These are phyloP conservation scores for Lyophyllum shimeji DNA, from an alignment of 768 basidiomycete genomes.

Conservation along the genomic window DNA sequence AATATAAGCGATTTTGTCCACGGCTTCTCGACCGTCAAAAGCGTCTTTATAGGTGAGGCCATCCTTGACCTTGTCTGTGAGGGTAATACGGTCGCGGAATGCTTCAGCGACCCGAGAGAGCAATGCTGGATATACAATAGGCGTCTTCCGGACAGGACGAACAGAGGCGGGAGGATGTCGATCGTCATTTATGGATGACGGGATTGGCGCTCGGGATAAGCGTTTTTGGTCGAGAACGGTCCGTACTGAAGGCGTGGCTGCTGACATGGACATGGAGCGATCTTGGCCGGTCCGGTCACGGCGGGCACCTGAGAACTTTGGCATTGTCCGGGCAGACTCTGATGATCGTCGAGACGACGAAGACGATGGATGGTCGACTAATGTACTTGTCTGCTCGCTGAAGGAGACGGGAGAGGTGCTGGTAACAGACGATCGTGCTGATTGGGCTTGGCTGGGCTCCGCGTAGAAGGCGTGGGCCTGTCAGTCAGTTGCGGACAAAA, in stretches of 20 bases:
- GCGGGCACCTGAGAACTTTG: slow-evolving; percentile 46
- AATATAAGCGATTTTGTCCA: slow-evolving; percentile 95
- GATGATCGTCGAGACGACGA: slow-evolving; percentile 57
- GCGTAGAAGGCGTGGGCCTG: slow-evolving; percentile 56
- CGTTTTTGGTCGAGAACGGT: slow-evolving; percentile 41
- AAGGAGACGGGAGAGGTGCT: slow-evolving; percentile 44
- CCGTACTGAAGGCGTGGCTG: slow-evolving; percentile 51
- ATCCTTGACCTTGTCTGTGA: slow-evolving; percentile 87
- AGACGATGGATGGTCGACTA: slow-evolving; percentile 20
- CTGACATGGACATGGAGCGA: slow-evolving; percentile 77
- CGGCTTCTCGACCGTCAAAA: slow-evolving; percentile 96
- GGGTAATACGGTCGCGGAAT: slow-evolving; percentile 78
- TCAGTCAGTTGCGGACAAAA: slow-evolving; percentile 12
- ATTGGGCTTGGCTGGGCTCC: slow-evolving; percentile 46
- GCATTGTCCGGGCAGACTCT: slow-evolving; percentile 66
- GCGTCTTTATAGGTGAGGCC: slow-evolving; percentile 95
- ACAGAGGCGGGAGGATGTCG: slow-evolving; percentile 39
- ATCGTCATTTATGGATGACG: slow-evolving; percentile 36
- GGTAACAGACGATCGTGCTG: slow-evolving; percentile 40
- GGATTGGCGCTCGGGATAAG: slow-evolving; percentile 31
- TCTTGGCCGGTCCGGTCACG: slow-evolving; percentile 65
- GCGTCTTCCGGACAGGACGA: slow-evolving; percentile 53
- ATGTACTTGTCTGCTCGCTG: slow-evolving; percentile 29
- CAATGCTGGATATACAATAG: slow-evolving; percentile 92
- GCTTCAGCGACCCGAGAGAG: slow-evolving; percentile 93